Evolutionary conservation across 768 basidiomycete species (phyloP).

Genomic region (Tephrocybe sp.): DNA sequence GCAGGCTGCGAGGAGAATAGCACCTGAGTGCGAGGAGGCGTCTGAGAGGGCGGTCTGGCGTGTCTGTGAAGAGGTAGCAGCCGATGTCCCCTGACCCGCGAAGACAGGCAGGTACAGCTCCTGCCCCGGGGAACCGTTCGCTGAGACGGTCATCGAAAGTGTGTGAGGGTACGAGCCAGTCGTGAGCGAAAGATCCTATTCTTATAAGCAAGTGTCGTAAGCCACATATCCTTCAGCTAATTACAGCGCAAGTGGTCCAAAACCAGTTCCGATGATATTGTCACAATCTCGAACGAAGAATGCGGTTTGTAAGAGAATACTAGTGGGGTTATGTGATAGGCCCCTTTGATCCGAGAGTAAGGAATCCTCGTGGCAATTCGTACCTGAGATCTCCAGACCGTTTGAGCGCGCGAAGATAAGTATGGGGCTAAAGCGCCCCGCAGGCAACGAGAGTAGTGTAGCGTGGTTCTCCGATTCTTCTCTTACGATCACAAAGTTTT

Average conservation of each 20-base stretch:
- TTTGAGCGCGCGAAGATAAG: neutral
- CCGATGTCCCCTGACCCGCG: slow-evolving; percentile 53
- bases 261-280: slow-evolving; percentile 17
- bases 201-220: slow-evolving; percentile 20
- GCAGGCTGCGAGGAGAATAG: slow-evolving; percentile 50
- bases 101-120: slow-evolving; percentile 49
- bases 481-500: neutral
- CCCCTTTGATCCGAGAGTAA: slow-evolving; percentile 13
- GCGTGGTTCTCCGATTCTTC: neutral
- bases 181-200: slow-evolving; percentile 6
- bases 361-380: slow-evolving; percentile 16
- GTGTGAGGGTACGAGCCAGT: slow-evolving; percentile 1
- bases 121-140: slow-evolving; percentile 11
- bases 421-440: slow-evolving; percentile 8
- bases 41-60: slow-evolving; percentile 41
- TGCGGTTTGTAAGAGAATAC: slow-evolving; percentile 17
- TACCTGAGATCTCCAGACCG: slow-evolving; percentile 19
- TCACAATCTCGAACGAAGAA: slow-evolving; percentile 16
- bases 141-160: slow-evolving; percentile 13
- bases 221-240: slow-evolving; percentile 16
- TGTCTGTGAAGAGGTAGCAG: slow-evolving; percentile 28
- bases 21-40: slow-evolving; percentile 39
- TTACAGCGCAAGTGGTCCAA: slow-evolving; percentile 14
- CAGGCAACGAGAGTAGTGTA: too few relatives aligned
- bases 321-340: slow-evolving; percentile 15